Evolutionary conservation across 1,284 basidiomycete species (phyloP), one percentile per base, ranked within the genome.

Genomic region (Lentinula novae-zelandiae): DNA sequence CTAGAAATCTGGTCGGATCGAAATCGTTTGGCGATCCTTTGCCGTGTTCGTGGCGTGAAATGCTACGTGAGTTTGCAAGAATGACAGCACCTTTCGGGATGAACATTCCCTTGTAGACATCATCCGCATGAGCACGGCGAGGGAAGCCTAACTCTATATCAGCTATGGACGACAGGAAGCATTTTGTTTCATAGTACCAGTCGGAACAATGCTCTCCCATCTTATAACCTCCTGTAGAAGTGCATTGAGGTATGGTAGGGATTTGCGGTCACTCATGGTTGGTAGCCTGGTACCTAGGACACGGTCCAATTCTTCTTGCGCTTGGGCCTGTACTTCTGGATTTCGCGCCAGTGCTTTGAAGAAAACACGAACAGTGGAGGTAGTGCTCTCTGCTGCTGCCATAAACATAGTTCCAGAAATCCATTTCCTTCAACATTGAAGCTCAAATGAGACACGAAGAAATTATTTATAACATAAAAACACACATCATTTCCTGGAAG

Each of bases 61-160:
- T 54, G 20, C 39, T 33, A 15, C 49, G 49, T 31, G 49, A 50
- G 15, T 59, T 59, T 33, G 58, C 50, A 34, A 59, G 52, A 39
- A 59, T 59, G 17, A 59, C 52, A 13, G 58, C 36, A 8, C 58
- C 58, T 44, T 59, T 53, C 22, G 58, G 58, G 15, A 59, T 59
- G 38, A 59, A 53, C 58, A 59, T 59, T 52, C 58, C 58, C 27
- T 53, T 53, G 31, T 59, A 53, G 50, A 53, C 27, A 33, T 59
- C 58, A 22, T 53, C 50, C 33, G 50, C 50, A 34, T 42, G 15
- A 27, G 58, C n/a, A 20, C 50, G 50, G 46, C 52, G 58, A 20
- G 58, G 58, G 20, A 59, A 50, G 12, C 50, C 50, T 52, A 33
- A 31, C 31, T 13, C 17, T 10, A 33, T 15, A 8, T 50, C 31